These are phyloP conservation scores for Asterella californica DNA, from an alignment of 225 moss, liverwort and hornwort genomes.

Conservation along the genomic window DNA sequence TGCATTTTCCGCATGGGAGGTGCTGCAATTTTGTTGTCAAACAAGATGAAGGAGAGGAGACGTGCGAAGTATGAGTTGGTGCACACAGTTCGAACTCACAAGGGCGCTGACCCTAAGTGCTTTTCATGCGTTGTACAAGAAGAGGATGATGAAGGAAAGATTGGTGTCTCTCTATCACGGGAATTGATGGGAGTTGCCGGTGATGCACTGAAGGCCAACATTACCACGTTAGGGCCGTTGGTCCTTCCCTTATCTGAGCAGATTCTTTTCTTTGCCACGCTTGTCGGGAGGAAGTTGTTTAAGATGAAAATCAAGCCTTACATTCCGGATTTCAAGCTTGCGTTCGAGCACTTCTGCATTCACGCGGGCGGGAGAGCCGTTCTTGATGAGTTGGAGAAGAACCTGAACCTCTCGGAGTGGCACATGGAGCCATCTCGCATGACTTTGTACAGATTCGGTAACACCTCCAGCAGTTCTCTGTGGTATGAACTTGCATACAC, in stretches of 20 bases:
- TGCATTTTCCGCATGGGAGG: slow-evolving; percentile 70
- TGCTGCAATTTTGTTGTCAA: slow-evolving; percentile 57
- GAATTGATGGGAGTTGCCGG: slow-evolving; percentile 65
- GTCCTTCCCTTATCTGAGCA: slow-evolving; percentile 67
- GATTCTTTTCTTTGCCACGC: slow-evolving; percentile 55
- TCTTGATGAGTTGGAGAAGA: slow-evolving; percentile 57
- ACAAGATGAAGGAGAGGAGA: slow-evolving; percentile 38
- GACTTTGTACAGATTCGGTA: slow-evolving; percentile 68
- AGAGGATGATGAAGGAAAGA: slow-evolving; percentile 36
- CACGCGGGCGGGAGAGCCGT: slow-evolving; percentile 61
- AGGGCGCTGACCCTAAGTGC: slow-evolving; percentile 58
- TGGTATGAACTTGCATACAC: slow-evolving; percentile 69
- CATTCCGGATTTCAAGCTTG: slow-evolving; percentile 68
- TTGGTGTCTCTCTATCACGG: slow-evolving; percentile 54
- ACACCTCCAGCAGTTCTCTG: slow-evolving; percentile 61
- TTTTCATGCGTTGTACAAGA: slow-evolving; percentile 57
- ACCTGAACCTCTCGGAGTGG: slow-evolving; percentile 53
- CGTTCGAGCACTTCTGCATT: slow-evolving; percentile 72
- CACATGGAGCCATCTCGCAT: slow-evolving; percentile 73
- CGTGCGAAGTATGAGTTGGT: slow-evolving; percentile 54
- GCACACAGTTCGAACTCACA: slow-evolving; percentile 64
- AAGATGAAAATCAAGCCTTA: slow-evolving; percentile 59
- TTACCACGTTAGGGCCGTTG: slow-evolving; percentile 60
- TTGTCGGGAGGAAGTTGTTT: slow-evolving; percentile 51
- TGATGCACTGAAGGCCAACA: slow-evolving; percentile 60